A percentile compares a stretch with the other conserved stretches of the same genome.
Evolutionary conservation across 192 early-diverging fungal genomes (phyloP).

Genomic region (Kappamyces sp.): DNA sequence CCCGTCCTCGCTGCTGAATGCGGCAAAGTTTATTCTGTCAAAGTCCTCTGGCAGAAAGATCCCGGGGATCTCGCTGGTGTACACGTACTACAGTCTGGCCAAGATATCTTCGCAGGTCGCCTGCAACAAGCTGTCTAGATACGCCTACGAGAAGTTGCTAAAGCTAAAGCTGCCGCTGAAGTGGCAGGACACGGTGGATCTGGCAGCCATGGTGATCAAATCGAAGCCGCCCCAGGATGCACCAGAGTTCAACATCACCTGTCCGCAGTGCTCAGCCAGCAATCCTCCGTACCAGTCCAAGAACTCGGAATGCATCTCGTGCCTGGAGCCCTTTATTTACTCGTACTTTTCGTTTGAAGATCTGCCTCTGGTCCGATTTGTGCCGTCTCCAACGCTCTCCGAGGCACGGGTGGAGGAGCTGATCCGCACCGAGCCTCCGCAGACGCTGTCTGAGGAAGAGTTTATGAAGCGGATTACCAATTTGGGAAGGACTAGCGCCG

Average conservation of each 20-base stretch:
- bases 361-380: constrained; percentile 47
- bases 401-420: constrained; percentile 31
- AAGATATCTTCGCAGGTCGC: constrained; percentile 39
- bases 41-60: constrained; percentile 2
- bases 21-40: constrained; percentile 44
- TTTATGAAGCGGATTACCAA: constrained; percentile 19
- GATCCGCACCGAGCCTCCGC: constrained; percentile 19
- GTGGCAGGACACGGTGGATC: constrained; percentile 49
- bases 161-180: constrained; percentile 26
- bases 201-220: constrained; percentile 37
- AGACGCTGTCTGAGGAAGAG: background rate
- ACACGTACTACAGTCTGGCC: constrained; percentile 42
- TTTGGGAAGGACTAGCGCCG: background rate
- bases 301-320: constrained; percentile 37
- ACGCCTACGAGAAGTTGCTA: constrained; percentile 41
- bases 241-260: constrained; percentile 37
- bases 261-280: constrained; percentile 40
- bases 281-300: constrained; percentile 43
- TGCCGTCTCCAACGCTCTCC: constrained; percentile 34
- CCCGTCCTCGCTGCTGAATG: constrained; percentile 44
- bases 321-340: constrained; percentile 40
- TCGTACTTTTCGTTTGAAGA: constrained; percentile 50
- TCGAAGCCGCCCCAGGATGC: constrained; percentile 38
- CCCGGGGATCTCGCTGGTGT: constrained; percentile 42
- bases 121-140: constrained; percentile 40